Evolutionary conservation across 345 rosid species (phyloP).

Genomic region (Gossypium longicalyx): DNA sequence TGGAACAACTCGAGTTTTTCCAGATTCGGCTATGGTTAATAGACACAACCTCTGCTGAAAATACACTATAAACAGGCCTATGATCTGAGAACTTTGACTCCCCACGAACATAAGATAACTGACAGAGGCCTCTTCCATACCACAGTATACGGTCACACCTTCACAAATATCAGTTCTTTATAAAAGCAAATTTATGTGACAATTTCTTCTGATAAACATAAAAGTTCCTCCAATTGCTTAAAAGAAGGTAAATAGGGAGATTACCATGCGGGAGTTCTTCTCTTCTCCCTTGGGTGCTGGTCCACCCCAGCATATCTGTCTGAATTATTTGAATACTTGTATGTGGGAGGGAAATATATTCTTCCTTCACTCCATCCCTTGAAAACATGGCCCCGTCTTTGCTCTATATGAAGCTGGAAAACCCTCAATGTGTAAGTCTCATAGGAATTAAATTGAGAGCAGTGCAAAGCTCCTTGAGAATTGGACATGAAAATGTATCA

Average conservation of each 20-base stretch:
- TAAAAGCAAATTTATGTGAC: too few species aligned
- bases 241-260: not conserved
- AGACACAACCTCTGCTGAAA: constrained; percentile 82
- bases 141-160: constrained; percentile 99
- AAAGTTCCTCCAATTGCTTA: not conserved
- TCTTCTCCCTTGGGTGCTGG: constrained; percentile 75
- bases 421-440: constrained; percentile 14
- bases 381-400: constrained; percentile 66
- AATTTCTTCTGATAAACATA: not conserved
- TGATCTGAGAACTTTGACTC: constrained; percentile 99
- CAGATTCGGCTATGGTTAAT: constrained; percentile 45
- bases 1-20: constrained; percentile 67
- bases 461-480: not conserved
- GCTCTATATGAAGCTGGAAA: constrained; percentile 74
- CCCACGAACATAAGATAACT: constrained; percentile 90
- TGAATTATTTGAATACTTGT: constrained; percentile 93
- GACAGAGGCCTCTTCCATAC: constrained; percentile 83
- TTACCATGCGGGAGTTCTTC: constrained; percentile 99
- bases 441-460: not conserved
- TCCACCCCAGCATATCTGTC: constrained; percentile 86
- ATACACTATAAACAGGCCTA: constrained; percentile 85
- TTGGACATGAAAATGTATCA: not conserved
- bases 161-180: constrained; percentile 6
- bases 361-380: constrained; percentile 94
- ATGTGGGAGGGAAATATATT: constrained; percentile 94